Percentiles rank a stretch among this genome's conserved stretches.
These are phyloP conservation scores for Pleurotus sapidus DNA, from an alignment of 768 basidiomycete genomes.

Conservation along the genomic window DNA sequence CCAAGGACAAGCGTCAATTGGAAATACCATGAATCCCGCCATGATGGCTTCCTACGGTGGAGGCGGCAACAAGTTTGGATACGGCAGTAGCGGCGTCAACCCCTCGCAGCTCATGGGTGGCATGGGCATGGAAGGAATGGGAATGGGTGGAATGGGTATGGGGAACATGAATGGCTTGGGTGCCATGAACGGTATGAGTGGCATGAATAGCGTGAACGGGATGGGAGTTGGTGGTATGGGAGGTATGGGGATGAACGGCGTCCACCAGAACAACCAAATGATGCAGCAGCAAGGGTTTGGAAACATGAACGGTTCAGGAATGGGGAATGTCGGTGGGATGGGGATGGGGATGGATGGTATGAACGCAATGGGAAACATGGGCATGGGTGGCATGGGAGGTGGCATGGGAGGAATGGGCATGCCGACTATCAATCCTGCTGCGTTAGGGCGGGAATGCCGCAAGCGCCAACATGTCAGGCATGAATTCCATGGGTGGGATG, in stretches of 20 bases:
- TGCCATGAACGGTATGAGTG: constrained; percentile 15
- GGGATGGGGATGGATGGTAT: constrained; percentile 3
- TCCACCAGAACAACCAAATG: constrained; percentile 4
- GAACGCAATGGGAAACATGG: background rate
- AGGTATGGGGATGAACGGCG: constrained; percentile 2
- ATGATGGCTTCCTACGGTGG: background rate
- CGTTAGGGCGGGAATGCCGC: background rate
- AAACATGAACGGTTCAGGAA: background rate
- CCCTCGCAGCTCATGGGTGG: constrained; percentile 12
- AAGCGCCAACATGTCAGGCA: background rate
- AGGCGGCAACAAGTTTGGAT: constrained; percentile 1
- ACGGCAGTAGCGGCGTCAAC: constrained; percentile 1
- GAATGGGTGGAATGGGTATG: constrained; percentile 10
- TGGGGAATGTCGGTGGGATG: constrained; percentile 4
- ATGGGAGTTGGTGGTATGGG: constrained; percentile 14
- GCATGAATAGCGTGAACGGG: constrained; percentile 7
- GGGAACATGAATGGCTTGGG: constrained; percentile 17
- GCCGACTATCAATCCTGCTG: background rate
- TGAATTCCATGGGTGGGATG: background rate
- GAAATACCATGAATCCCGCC: background rate
- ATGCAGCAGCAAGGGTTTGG: background rate
- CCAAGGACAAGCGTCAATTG: background rate
- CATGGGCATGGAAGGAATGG: constrained; percentile 18
- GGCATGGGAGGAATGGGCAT: background rate
- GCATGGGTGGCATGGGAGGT: constrained; percentile 1